Conservation (phyloP, 768 basidiomycete genomes). For the Lactifluus hygrophoroides region DNA sequence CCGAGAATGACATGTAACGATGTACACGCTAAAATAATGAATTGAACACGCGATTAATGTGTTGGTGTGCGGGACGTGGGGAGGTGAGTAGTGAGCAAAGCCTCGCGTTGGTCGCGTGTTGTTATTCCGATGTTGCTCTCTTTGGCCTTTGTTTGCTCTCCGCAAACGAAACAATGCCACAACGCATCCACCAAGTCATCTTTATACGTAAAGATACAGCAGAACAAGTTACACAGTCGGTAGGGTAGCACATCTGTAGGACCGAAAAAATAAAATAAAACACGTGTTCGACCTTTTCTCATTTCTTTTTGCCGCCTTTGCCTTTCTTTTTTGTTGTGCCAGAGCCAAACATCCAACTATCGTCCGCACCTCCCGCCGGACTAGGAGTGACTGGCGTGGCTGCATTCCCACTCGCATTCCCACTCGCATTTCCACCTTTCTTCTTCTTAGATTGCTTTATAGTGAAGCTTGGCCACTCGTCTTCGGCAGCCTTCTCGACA, state of each 20-base stretch:
- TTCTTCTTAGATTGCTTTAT: conserved; percentile 16
- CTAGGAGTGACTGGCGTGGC: neutral
- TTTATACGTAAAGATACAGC: neutral
- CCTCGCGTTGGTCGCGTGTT: conserved; percentile 17
- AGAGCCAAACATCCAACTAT: neutral
- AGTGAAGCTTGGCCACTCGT: neutral
- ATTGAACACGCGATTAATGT: conserved; percentile 6
- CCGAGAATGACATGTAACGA: conserved; percentile 73
- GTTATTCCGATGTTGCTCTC: neutral
- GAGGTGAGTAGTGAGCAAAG: neutral
- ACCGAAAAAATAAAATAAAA: neutral
- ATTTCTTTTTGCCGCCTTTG: neutral
- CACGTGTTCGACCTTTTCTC: neutral
- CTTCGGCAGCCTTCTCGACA: neutral
- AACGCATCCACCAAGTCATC: neutral
- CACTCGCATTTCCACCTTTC: neutral
- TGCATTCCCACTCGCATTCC: neutral
- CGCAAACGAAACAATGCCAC: neutral
- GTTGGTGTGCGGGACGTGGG: too few relatives aligned
- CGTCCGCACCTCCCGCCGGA: neutral
- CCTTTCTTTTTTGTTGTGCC: neutral
- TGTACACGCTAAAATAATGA: conserved; percentile 5
- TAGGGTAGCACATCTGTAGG: neutral
- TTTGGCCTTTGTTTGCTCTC: conserved; percentile 5
- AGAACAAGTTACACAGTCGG: too few relatives aligned